These are phyloP conservation scores for Oryza glaberrima DNA, from an alignment of 176 grass and related monocot genomes.

Conservation along the genomic window DNA sequence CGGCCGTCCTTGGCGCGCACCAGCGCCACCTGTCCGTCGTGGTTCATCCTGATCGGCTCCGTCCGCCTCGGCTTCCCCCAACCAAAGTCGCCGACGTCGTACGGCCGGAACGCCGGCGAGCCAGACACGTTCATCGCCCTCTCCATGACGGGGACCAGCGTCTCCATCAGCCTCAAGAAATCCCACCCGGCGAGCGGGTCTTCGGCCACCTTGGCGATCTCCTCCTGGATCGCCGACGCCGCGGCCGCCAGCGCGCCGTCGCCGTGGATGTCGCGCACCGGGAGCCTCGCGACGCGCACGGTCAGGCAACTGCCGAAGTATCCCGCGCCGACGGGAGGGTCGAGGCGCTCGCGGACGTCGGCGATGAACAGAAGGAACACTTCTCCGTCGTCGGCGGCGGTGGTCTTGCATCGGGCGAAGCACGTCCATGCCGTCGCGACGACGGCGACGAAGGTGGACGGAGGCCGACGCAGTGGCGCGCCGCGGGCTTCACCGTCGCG, in stretches of 20 bases:
- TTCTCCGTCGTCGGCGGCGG: constrained; percentile 21
- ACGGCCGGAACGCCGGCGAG: constrained; percentile 46
- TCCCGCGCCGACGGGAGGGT: constrained; percentile 16
- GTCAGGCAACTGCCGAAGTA: constrained; percentile 50
- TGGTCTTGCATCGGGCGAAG: constrained; percentile 22
- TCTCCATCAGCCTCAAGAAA: background rate
- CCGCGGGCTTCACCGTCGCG: background rate
- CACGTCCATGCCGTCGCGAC: constrained; percentile 40
- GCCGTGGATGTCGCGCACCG: constrained; percentile 1
- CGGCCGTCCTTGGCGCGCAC: background rate
- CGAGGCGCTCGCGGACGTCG: constrained; percentile 43
- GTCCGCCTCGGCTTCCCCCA: constrained; percentile 55
- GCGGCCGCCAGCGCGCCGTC: constrained; percentile 1
- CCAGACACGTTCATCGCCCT: constrained; percentile 27
- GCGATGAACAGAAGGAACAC: constrained; percentile 33
- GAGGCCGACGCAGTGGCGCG: background rate
- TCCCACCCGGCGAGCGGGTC: constrained; percentile 39
- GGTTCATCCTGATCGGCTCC: constrained; percentile 48
- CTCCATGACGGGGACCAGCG: background rate
- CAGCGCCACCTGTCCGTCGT: constrained; percentile 43
- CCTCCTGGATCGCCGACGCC: constrained; percentile 33
- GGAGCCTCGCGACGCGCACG: background rate
- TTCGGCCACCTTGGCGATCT: background rate
- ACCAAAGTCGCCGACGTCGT: constrained; percentile 51
- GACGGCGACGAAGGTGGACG: constrained; percentile 49